phyloP scores from a whole-genome alignment of 139 green algal species.

The Deuterostichococcus epilithicus region DNA sequence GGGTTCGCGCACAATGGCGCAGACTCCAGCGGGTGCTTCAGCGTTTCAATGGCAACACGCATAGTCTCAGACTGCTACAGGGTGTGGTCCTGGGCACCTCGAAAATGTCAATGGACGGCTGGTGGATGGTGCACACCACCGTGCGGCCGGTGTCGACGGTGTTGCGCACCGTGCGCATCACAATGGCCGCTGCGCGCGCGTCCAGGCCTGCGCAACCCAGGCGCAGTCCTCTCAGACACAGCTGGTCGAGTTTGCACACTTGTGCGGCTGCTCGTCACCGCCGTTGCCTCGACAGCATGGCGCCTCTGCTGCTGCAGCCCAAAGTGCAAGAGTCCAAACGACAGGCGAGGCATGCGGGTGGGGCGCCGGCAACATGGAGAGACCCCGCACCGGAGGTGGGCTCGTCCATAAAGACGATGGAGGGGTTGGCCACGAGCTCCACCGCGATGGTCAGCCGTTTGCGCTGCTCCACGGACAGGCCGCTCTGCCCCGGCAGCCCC shows the following conservation, averaged over 20 bases:
- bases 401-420: constrained; percentile 21
- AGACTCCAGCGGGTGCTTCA: too few relatives aligned
- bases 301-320: too few relatives aligned
- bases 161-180: constrained; percentile 78
- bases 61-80: too few relatives aligned
- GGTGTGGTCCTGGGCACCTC: too few relatives aligned
- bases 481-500: constrained; percentile 39
- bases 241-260: too few relatives aligned
- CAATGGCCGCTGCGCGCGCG: constrained; percentile 70
- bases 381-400: constrained; percentile 30
- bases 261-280: too few relatives aligned
- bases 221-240: too few relatives aligned
- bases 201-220: constrained; percentile 71
- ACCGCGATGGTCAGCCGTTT: constrained; percentile 92
- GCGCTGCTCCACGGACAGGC: constrained; percentile 76
- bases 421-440: constrained; percentile 77
- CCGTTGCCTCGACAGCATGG: too few relatives aligned
- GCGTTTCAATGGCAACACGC: constrained; percentile 28
- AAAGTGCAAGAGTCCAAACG: too few relatives aligned
- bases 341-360: too few relatives aligned
- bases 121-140: constrained; percentile 59
- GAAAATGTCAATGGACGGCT: constrained; percentile 28
- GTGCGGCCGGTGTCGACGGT: constrained; percentile 68
- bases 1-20: not conserved
- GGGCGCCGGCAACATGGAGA: too few relatives aligned